phyloP scores from a whole-genome alignment of 2,329 filamentous ascomycete genomes.

The Diaporthe citri region DNA sequence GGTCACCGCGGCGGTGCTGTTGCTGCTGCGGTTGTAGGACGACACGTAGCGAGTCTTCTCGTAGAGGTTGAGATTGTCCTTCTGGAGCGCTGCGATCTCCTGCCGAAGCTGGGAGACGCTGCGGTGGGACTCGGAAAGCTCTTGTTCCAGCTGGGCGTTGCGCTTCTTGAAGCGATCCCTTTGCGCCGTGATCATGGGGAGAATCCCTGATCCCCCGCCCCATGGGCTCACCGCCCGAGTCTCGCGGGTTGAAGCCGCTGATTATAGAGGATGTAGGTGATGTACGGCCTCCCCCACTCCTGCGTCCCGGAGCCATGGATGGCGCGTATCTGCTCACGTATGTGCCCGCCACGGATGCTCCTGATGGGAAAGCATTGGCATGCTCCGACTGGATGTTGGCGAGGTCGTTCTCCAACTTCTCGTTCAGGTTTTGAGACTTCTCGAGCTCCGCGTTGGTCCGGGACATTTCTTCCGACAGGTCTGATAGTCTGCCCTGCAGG shows the following conservation, averaged over 20 bases:
- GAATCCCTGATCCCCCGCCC: constrained; percentile 86
- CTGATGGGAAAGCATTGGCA: constrained; percentile 86
- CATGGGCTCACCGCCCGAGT: constrained; percentile 70
- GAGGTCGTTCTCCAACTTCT: constrained; percentile 92
- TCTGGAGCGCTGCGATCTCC: constrained; percentile 91
- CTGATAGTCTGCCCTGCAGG: constrained; percentile 82
- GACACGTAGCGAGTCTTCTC: constrained; percentile 98
- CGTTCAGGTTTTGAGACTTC: constrained; percentile 84
- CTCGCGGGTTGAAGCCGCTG: constrained; percentile 88
- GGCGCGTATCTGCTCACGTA: constrained; percentile 85
- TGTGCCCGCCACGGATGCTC: constrained; percentile 92
- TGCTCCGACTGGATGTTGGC: constrained; percentile 88
- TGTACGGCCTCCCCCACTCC: constrained; percentile 69
- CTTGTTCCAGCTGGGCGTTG: constrained; percentile 89
- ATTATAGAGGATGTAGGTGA: constrained; percentile 99
- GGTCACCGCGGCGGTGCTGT: constrained; percentile 58
- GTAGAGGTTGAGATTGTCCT: constrained; percentile 95
- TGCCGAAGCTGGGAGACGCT: constrained; percentile 88
- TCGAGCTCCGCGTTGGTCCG: constrained; percentile 88
- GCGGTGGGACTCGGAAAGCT: constrained; percentile 86
- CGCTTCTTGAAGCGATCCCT: constrained; percentile 98
- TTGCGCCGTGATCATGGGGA: constrained; percentile 98
- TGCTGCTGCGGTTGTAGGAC: constrained; percentile 83
- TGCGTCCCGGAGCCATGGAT: constrained; percentile 68
- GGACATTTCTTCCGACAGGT: constrained; percentile 86